Evolutionary conservation across 306 rosid genomes (phyloP), one percentile per base, ranked within the genome.

Genomic region (Canavalia ensiformis): DNA sequence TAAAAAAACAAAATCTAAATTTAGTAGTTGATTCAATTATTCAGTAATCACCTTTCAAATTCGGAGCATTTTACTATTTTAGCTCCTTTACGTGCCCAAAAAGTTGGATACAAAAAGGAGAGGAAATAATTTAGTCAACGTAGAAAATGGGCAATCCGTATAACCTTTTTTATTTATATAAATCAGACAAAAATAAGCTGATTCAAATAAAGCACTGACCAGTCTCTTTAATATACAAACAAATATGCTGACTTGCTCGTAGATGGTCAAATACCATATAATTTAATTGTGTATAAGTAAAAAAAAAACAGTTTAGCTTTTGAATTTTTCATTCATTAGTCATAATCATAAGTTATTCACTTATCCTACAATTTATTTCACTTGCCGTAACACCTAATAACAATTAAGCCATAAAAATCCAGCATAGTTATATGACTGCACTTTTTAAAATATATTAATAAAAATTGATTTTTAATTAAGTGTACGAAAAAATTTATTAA

Each of bases 181-280:
- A 58, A 45, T 35, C 25, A 39, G 68, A 37, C 35, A 56, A 45
- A 39, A 37, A 35, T 34, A 35, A 54, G 35, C 47, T 8, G 8
- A 45, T 34, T 8, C 34, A 34, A 52, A 50, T 33, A 34, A 71
- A 72, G 50, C 77, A 54, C 37, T n/a, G 57, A 9, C 33, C 44
- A n/a, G 47, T 49, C 31, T 31, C 29, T 30, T 58, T 31, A 58
- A 60, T 60, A 2, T 5, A 60, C 67, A 47, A 18, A 37, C 2
- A 2, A 37, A 11, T 30, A 52, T 50, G 35, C 18, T 51, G 66
- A 41, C 68, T 84, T 57, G 57, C 65, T 83, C 18, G 7, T n/a
- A 28, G 4, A 56, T 13, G 6, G 65, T 72, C 49, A 72, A 63
- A 66, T 35, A 18, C 25, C 25, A 66, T 73, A 11, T 18, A 45